Conservation (phyloP, 1,284 basidiomycete genomes). For the Phellinidium pouzarii region DNA sequence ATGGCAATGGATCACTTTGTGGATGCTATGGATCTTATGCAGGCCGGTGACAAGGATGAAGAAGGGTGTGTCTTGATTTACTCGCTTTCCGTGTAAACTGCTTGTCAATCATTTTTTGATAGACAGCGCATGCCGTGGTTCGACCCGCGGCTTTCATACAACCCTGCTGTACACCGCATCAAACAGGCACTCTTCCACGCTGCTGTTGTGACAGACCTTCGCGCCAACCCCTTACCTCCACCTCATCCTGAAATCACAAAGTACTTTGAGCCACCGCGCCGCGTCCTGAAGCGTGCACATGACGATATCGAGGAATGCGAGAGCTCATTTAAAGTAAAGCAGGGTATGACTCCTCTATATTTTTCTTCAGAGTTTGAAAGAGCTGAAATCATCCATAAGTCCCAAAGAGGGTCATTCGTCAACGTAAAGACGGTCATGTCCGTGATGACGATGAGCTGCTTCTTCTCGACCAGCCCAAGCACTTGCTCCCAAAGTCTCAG, state of each 20-base stretch:
- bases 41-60: conserved; percentile 62
- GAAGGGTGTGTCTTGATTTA: conserved; percentile 44
- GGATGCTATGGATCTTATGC: conserved; percentile 80
- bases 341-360: conserved; percentile 37
- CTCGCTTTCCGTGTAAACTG: neutral
- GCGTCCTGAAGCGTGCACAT: conserved; percentile 53
- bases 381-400: conserved; percentile 31
- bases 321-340: conserved; percentile 64
- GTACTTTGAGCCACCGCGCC: conserved; percentile 75
- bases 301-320: conserved; percentile 57
- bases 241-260: conserved; percentile 81
- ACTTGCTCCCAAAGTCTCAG: conserved; percentile 20
- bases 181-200: conserved; percentile 92
- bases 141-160: conserved; percentile 70
- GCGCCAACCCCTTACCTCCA: conserved; percentile 69
- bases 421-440: conserved; percentile 53
- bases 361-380: neutral
- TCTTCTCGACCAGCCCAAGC: conserved; percentile 43
- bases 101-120: conserved; percentile 10
- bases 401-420: conserved; percentile 44
- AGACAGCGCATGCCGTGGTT: conserved; percentile 72
- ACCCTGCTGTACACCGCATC: conserved; percentile 84
- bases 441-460: conserved; percentile 58
- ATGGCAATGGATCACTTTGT: conserved; percentile 84
- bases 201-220: conserved; percentile 69